A percentile compares a stretch with the other conserved stretches of the same genome.
phyloP scores from a whole-genome alignment of 2,329 filamentous ascomycete genomes.

The Anthostomella pinea region DNA sequence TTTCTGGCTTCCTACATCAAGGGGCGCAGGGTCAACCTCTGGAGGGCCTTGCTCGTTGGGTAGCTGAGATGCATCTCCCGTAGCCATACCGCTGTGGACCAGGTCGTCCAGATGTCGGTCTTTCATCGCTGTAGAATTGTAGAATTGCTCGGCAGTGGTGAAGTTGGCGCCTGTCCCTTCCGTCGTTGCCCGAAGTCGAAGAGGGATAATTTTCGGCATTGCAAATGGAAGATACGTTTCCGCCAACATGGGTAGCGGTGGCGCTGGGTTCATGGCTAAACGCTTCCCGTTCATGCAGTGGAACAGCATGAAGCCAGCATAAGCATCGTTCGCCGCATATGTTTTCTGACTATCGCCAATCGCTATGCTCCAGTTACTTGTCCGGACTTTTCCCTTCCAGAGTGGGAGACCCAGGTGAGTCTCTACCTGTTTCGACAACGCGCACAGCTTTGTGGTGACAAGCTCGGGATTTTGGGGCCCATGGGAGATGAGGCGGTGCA shows the following conservation, averaged over 20 bases:
- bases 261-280: conserved; percentile 16
- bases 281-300: conserved; percentile 26
- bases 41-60: too few relatives aligned
- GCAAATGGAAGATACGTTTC: conserved; percentile 15
- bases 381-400: conserved; percentile 18
- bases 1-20: too few relatives aligned
- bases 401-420: conserved; percentile 23
- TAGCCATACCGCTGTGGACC: too few relatives aligned
- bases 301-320: conserved; percentile 29
- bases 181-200: conserved; percentile 8
- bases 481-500: conserved; percentile 18
- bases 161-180: conserved; percentile 6
- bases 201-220: background rate
- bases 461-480: conserved; percentile 1
- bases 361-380: conserved; percentile 21
- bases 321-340: conserved; percentile 26
- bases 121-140: background rate
- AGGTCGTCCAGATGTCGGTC: background rate
- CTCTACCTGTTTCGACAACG: conserved; percentile 18
- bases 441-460: conserved; percentile 16
- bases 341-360: conserved; percentile 13
- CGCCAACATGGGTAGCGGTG: conserved; percentile 17
- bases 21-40: too few relatives aligned
- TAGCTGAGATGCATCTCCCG: too few relatives aligned
- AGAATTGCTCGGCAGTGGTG: conserved; percentile 4